phyloP scores from a whole-genome alignment of 164 flowering plant genomes.

The Magnolia changhungtana region DNA sequence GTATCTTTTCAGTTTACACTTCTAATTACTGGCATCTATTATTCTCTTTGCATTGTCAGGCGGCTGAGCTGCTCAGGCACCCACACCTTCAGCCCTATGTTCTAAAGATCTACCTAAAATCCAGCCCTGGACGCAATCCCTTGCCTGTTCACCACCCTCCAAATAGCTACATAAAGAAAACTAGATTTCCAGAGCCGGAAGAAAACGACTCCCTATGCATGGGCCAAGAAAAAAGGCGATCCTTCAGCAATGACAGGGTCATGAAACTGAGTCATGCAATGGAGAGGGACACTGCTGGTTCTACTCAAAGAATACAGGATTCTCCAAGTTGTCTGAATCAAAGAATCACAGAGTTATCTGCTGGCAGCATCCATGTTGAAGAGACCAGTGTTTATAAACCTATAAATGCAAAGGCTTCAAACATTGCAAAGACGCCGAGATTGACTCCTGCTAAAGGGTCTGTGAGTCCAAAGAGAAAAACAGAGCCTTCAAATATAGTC shows the following conservation, averaged over 20 bases:
- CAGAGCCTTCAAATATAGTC: conserved; percentile 39
- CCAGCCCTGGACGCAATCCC: conserved; percentile 46
- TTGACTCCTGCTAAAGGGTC: conserved; percentile 46
- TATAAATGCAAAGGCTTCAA: conserved; percentile 28
- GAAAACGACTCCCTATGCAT: conserved; percentile 27
- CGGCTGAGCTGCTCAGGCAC: conserved; percentile 81
- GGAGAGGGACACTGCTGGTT: conserved; percentile 50
- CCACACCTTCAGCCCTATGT: conserved; percentile 79
- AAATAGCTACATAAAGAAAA: conserved; percentile 35
- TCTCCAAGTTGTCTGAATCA: conserved; percentile 29
- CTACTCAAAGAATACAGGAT: conserved; percentile 35
- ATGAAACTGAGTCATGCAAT: conserved; percentile 66
- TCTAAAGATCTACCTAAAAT: conserved; percentile 59
- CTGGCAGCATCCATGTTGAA: conserved; percentile 35
- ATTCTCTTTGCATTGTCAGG: conserved; percentile 40
- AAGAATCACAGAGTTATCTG: conserved; percentile 40
- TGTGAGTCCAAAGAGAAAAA: conserved; percentile 50
- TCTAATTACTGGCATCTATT: not conserved
- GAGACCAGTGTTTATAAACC: conserved; percentile 35
- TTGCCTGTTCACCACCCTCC: conserved; percentile 45
- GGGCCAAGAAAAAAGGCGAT: conserved; percentile 41
- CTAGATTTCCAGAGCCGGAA: conserved; percentile 48
- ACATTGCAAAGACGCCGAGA: conserved; percentile 45
- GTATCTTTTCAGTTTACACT: no score
- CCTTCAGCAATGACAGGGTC: conserved; percentile 58